Conservation (phyloP, 306 rosid genomes). For the Lablab purpureus region DNA sequence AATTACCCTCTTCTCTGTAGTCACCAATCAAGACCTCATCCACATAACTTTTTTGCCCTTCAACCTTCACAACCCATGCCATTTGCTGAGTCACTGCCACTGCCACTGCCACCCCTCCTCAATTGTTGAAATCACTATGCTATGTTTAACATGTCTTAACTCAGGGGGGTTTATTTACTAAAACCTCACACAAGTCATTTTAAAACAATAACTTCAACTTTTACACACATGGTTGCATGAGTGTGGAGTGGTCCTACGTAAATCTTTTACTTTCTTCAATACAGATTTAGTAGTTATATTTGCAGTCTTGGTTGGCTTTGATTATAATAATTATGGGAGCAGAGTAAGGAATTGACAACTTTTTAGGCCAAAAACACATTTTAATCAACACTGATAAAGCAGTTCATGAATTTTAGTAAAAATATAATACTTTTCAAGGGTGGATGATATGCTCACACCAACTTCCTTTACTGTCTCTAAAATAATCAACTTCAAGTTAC, state of each 20-base stretch:
- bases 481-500: background rate
- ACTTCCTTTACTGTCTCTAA: background rate
- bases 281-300: background rate
- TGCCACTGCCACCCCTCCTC: background rate
- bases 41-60: background rate
- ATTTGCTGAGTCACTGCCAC: background rate
- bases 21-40: background rate
- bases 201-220: background rate
- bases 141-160: background rate
- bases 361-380: background rate
- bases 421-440: background rate
- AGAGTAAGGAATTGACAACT: background rate
- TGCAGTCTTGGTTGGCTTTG: background rate
- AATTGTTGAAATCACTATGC: background rate
- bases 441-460: background rate
- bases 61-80: background rate
- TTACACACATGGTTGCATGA: background rate
- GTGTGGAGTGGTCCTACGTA: conserved; percentile 31
- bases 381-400: background rate
- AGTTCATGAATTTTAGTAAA: background rate
- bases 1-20: background rate
- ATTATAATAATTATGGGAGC: background rate
- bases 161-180: background rate
- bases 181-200: background rate
- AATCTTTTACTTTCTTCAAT: conserved; percentile 10